Evolutionary conservation across 441 rosid genomes (phyloP), one percentile per base, ranked within the genome.

Genomic region (Erodium trifolium): DNA sequence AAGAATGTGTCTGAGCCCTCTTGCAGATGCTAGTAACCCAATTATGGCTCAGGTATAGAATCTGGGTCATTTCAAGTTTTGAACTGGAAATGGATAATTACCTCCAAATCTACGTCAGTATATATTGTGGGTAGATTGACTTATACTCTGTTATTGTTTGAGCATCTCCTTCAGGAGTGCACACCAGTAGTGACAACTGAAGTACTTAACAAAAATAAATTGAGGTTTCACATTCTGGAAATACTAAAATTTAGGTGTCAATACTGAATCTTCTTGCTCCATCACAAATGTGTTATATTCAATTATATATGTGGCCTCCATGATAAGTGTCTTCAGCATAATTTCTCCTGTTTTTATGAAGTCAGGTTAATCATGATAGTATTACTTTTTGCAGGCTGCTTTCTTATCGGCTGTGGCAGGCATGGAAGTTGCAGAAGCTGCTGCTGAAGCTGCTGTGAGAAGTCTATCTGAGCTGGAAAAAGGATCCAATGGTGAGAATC

Each of bases 11-110:
- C 86, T 94, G 35, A 79, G 92, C 0, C 97, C 97, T 65, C 86
- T 94, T 76, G 96, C 90, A 0, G 97, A 94, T 83, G 90, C 96
- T n/a, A 94, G 97, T 84, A 94, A 94, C 81, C 99, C 97, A n/a
- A 87, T 93, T 57, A 93, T 93, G 97, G 91, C 90, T 70, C 97
- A 91, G 96, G 99, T 91, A 79, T 57, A 55, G 43, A 13, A 9
- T 71, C 63, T 17, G 62, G 27, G 4, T 34, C 60, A 34, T 73
- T 43, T 60, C 10, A 19, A 41, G 60, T 53, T 16, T 53, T n/a
- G 19, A 53, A 53, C 0, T 53, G 60, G 18, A 53, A 53, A 37
- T 37, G 19, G 19, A 4, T 53, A 53, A 17, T 53, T 53, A 53
- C 60, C 60, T 53, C 60, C 60, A 53, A 53, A n/a, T 53, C 60